Base-by-base conservation (phyloP, 1,284 basidiomycete species). In the Trichosporon inkin region DNA sequence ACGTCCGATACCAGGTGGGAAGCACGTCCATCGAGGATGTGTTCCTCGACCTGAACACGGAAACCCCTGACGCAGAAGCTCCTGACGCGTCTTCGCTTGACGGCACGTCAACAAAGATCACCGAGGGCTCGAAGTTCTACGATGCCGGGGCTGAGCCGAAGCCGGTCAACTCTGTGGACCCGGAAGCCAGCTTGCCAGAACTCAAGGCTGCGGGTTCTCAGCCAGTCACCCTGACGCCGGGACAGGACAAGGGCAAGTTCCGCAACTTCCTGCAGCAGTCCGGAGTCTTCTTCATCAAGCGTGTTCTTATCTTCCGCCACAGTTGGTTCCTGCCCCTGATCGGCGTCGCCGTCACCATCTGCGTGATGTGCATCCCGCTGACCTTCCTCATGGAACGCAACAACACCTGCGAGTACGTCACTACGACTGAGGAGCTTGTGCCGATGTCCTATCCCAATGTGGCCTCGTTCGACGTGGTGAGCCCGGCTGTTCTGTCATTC, bases 21-120 rank as follows among this genome's bases (percentile, higher is more conserved):
- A 86, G 86, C 3, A 86, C 88, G 1, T 85, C 87, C 5, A 86
- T 91, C 53, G 89, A 90, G 69, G 87, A 89, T 58, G 87, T 91
- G 47, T 91, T 91, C 78, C 79, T 91, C 6, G 81, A 83, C 49
- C 77, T 91, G 34, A 89, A 81, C 57, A 78, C 81, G 32, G 79
- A 84, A 63, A 38, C 37, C 32, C 34, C n/a, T 13, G 41, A 47
- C 36, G 47, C 36, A n/a, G 47, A 74, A 63, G 44, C 37, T 32
- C 34, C n/a, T 13, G 41, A 47, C 36, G 47, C 36, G 57, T 10
- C 10, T 37, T 8, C 38, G 36, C 11, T 10, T n/a, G 38, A 17
- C 28, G 32, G 37, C 22, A 11, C 51, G 14, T 20, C 34, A 7
- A 44, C 40, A 10, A 13, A 32, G 22, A 3, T 22, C 3, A 40